These are phyloP conservation scores for Solanum tarijense DNA, from an alignment of 257 asterid species.

Conservation along the genomic window DNA sequence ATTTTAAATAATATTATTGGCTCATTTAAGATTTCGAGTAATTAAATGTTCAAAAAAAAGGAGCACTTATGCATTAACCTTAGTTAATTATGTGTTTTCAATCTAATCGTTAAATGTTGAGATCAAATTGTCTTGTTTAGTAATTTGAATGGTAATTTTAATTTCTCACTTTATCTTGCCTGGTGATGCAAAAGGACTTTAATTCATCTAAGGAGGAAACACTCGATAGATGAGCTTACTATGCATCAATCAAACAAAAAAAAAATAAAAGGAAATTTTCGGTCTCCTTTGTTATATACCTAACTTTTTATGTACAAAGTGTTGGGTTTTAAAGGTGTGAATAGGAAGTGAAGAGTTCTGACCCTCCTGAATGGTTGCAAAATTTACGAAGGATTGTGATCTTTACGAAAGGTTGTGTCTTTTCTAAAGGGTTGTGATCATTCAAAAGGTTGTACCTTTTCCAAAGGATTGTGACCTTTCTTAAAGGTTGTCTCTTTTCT, in stretches of 20 bases:
- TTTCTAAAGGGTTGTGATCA: too few species aligned
- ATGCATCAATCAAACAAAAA: background rate
- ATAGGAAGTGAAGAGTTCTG: too few species aligned
- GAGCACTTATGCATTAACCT: background rate
- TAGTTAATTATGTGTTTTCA: background rate
- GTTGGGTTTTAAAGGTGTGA: background rate
- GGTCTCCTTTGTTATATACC: background rate
- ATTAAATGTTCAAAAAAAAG: too few species aligned
- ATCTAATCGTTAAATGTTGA: background rate
- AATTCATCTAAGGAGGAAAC: background rate
- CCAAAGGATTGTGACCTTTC: background rate
- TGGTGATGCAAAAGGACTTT: background rate
- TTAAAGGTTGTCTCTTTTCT: too few species aligned
- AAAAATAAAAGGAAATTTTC: background rate
- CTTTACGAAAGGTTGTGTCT: too few species aligned
- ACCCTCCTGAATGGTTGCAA: too few species aligned
- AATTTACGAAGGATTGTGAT: background rate
- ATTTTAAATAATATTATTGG: background rate
- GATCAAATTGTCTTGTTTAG: background rate
- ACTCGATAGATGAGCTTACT: background rate
- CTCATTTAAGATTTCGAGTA: background rate
- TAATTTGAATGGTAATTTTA: background rate
- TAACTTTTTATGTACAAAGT: too few species aligned
- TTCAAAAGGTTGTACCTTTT: too few species aligned
- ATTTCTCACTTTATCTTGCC: background rate